Evolutionary conservation across 2,329 filamentous ascomycete genomes (phyloP), one percentile per base, ranked within the genome.

Genomic region (Tolypocladium nubicola): DNA sequence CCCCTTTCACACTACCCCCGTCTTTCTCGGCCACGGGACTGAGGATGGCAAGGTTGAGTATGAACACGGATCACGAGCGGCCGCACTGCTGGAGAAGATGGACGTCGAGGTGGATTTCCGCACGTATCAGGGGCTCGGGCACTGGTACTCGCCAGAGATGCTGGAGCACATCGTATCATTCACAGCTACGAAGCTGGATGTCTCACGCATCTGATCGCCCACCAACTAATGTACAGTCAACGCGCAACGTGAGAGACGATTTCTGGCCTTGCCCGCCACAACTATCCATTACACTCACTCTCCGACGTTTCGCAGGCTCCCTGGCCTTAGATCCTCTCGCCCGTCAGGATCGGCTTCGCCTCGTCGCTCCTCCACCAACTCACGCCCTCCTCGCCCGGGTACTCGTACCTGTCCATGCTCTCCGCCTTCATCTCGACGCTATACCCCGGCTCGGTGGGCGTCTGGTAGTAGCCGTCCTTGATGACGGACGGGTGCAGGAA

Each of bases 361-460:
- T 89, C 88, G 41, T 90, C 87, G 53, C 81, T 87, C 73, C 76
- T 85, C 91, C 91, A 96, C 89, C 90, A 96, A 67, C 89, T 89
- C 63, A 89, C 86, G 4, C 86, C 87, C 60, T 86, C 79, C 66
- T 86, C 82, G 9, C 90, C 90, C 1, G 90, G 91, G 70, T 84
- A 96, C 54, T 81, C 80, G 69, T 80, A 96, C 64, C 73, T 73
- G 62, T 91, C 88, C 90, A 96, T 94, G 70, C 89, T 94, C 63
- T 86, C 88, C 4, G 84, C 74, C 82, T 89, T 93, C 90, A 96
- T 96, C 82, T 96, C 90, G 2, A 96, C 91, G 67, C 88, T 92
- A 72, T 96, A 96, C 0, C 91, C 91, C 0, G 91, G 80, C 69
- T 90, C 85, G 61, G 76, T 86, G 0, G 92, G 91, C 1, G 92